A percentile compares a stretch with the other conserved stretches of the same genome.
Conservation (phyloP, 768 basidiomycete genomes). For the Clathrus columnatus region DNA sequence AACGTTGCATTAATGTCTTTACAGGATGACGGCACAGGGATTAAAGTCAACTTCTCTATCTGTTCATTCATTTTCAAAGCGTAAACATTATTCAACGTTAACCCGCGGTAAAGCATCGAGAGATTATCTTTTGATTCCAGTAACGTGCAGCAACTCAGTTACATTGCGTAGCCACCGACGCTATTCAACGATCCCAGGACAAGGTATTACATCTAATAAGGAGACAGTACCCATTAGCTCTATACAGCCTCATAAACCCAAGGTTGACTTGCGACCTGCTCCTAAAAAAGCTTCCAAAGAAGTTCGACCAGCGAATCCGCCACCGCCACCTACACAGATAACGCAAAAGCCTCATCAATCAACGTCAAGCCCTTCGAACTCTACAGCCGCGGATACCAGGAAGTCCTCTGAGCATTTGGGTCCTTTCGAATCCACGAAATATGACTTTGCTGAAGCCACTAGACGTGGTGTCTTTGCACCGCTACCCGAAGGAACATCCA, state of each 20-base stretch:
- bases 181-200: constrained; percentile 4
- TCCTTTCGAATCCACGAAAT: constrained; percentile 44
- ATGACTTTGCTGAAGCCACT: constrained; percentile 57
- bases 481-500: constrained; percentile 53
- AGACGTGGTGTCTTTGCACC: constrained; percentile 61
- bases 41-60: background rate
- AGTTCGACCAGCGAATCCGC: constrained; percentile 18
- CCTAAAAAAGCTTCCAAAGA: constrained; percentile 37
- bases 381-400: constrained; percentile 13
- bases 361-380: constrained; percentile 17
- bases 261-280: constrained; percentile 55
- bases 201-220: background rate
- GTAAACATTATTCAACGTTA: background rate
- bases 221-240: background rate
- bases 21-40: constrained; percentile 1
- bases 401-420: background rate
- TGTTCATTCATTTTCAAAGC: constrained; percentile 3
- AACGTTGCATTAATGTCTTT: background rate
- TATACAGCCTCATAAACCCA: constrained; percentile 26
- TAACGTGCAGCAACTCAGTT: background rate
- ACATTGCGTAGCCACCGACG: background rate
- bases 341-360: constrained; percentile 19
- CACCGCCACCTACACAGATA: constrained; percentile 23
- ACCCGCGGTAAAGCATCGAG: background rate
- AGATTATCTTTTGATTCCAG: background rate